Conservation (phyloP, 1,139 yeast species). For the Hyphopichia fennica region DNA sequence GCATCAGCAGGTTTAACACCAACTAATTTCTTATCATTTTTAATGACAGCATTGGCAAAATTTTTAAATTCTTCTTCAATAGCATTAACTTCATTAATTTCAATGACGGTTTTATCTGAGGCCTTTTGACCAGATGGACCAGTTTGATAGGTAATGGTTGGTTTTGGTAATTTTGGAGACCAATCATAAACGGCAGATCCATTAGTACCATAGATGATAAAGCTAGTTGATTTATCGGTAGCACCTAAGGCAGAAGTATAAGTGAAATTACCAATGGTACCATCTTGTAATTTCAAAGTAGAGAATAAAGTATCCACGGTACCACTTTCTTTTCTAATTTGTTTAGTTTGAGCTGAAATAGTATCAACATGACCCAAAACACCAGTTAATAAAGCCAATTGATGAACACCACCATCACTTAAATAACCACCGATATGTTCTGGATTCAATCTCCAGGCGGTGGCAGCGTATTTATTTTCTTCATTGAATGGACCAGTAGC, state of each 20-base stretch:
- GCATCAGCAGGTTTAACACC: conserved; percentile 69
- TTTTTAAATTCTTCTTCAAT: conserved; percentile 66
- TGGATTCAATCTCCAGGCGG: conserved; percentile 86
- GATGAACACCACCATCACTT: conserved; percentile 96
- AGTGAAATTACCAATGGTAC: conserved; percentile 82
- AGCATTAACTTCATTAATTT: conserved; percentile 55
- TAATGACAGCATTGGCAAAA: conserved; percentile 66
- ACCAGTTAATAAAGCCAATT: conserved; percentile 79
- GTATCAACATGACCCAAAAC: conserved; percentile 74
- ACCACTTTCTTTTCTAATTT: conserved; percentile 74
- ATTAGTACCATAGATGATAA: conserved; percentile 72
- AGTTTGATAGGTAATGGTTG: conserved; percentile 49
- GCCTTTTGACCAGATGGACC: conserved; percentile 45
- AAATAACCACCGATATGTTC: conserved; percentile 89
- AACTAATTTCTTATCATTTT: conserved; percentile 61
- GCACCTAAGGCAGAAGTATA: conserved; percentile 93
- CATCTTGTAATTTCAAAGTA: conserved; percentile 58
- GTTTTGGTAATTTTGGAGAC: conserved; percentile 49
- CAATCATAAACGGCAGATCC: conserved; percentile 73
- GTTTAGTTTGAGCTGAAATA: conserved; percentile 72
- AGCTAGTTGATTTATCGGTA: conserved; percentile 62
- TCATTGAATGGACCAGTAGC: conserved; percentile 79
- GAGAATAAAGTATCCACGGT: conserved; percentile 78
- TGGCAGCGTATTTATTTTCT: conserved; percentile 62
- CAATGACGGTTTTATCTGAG: conserved; percentile 47